Base-by-base conservation (phyloP, 1,284 basidiomycete species). In the Exobasidium cylindrosporum region DNA sequence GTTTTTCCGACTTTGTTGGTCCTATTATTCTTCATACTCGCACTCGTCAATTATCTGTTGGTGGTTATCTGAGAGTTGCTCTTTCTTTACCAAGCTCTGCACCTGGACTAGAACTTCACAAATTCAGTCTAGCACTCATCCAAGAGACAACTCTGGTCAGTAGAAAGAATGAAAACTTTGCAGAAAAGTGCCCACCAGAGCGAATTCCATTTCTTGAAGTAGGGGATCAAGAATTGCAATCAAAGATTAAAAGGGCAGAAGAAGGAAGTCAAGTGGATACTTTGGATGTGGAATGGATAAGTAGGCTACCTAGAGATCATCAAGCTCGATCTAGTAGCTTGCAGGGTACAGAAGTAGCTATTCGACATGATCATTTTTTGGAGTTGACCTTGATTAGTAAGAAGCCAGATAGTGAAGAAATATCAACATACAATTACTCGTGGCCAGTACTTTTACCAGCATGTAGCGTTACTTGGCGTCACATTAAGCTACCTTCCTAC, bases 41-140 rank as follows among this genome's bases (percentile, higher is more conserved):
- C 14, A 49, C n/a, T 13, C 43, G 52, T 29, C 57, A 58, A 21
- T n/a, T 58, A 24, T 50, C 57, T 21, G 57, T 58, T 2, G 57
- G 57, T 32, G 57, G 57, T 23, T 58, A 58, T 28, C 43, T 47
- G 11, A n/a, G 57, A 24, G 30, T 58, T 3, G 57, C 57, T 26
- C 13, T 58, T 14, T 54, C 45, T 7, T 26, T 58, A 28, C 57
- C 57, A 1, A 26, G 14, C 11, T 24, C 44, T 17, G 31, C 57
- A 23, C 43, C 43, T 3, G 52, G 21, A 13, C 4, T 49, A 5
- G 10, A 52, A n/a, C 13, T 58, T 4, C 23, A 54, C 2, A 21
- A 11, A 3, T 17, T 58, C 10, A 14, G 14, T 26, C 7, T 49
- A 5, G 23, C 46, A 24, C 17, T 58, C 21, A 28, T 58, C 4